A percentile compares a stretch with the other conserved stretches of the same genome.
These are phyloP conservation scores for Torulaspora pretoriensis DNA, from an alignment of 1,139 yeast species.

Conservation along the genomic window DNA sequence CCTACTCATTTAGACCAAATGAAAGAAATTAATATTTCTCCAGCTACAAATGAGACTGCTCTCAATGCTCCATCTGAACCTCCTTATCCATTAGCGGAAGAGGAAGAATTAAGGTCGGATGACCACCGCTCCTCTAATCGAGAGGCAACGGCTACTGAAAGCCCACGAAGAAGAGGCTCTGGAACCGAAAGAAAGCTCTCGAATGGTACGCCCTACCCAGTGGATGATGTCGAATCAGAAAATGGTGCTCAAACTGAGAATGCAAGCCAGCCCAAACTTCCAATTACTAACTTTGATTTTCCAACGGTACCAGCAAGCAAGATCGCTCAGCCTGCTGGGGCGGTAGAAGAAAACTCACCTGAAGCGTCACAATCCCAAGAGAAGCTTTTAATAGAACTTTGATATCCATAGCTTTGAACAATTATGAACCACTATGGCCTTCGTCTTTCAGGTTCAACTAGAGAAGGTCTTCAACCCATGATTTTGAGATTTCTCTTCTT, in stretches of 20 bases:
- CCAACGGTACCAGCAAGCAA: constrained; percentile 40
- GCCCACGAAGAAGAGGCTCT: not conserved
- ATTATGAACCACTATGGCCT: too few relatives aligned
- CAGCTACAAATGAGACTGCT: constrained; percentile 1
- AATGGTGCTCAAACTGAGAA: constrained; percentile 1
- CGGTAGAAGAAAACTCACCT: constrained; percentile 15
- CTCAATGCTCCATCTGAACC: constrained; percentile 23
- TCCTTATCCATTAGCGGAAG: constrained; percentile 31
- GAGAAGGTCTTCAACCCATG: too few relatives aligned
- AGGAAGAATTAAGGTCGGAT: constrained; percentile 7
- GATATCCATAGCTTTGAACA: not conserved
- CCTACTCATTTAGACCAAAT: constrained; percentile 10
- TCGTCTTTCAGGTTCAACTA: too few relatives aligned
- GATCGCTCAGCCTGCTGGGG: constrained; percentile 17
- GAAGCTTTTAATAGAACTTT: constrained; percentile 36
- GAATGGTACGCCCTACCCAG: constrained; percentile 20
- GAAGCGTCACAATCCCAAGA: constrained; percentile 27
- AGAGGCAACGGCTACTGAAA: not conserved
- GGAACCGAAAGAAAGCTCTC: constrained; percentile 5
- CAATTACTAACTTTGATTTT: constrained; percentile 36
- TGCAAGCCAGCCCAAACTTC: not conserved
- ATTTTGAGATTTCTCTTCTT: too few relatives aligned
- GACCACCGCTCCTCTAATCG: not conserved
- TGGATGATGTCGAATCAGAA: constrained; percentile 18
- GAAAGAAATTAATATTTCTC: constrained; percentile 9